Conservation (phyloP, 208 protist species). For the Wallacemonas sp. region DNA sequence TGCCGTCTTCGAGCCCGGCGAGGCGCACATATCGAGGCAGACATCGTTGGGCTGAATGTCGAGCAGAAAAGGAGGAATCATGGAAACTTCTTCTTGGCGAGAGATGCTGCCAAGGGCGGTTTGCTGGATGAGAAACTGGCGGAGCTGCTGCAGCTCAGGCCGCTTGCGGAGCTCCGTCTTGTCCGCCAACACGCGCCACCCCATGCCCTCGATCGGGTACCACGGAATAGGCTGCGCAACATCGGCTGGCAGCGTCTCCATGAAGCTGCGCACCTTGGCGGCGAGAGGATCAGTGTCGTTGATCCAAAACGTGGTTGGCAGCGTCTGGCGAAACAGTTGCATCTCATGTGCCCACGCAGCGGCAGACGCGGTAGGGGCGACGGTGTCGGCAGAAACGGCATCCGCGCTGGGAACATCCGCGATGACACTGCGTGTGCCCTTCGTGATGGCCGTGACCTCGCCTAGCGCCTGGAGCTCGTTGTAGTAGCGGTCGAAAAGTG, state of each 20-base stretch:
- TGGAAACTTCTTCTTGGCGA: constrained; percentile 81
- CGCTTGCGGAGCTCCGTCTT: constrained; percentile 82
- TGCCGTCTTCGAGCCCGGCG: constrained; percentile 90
- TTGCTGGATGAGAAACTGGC: constrained; percentile 80
- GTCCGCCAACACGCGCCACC: constrained; percentile 76
- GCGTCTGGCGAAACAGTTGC: constrained; percentile 63
- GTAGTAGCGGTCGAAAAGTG: constrained; percentile 73
- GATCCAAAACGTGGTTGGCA: constrained; percentile 84
- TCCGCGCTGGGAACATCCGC: too few relatives aligned
- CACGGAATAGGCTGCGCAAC: constrained; percentile 82
- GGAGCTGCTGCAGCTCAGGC: constrained; percentile 58
- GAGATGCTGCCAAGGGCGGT: constrained; percentile 85
- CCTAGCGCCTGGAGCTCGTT: constrained; percentile 61
- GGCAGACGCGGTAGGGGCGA: neutral
- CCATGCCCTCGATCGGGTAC: constrained; percentile 79
- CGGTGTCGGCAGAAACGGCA: constrained; percentile 1
- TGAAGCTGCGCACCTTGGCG: constrained; percentile 36
- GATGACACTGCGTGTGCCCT: constrained; percentile 13
- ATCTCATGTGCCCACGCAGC: constrained; percentile 60
- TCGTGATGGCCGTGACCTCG: constrained; percentile 17
- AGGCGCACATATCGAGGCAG: constrained; percentile 92
- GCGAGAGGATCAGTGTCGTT: constrained; percentile 85
- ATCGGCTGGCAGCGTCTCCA: constrained; percentile 39
- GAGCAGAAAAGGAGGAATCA: constrained; percentile 87
- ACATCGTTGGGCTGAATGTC: constrained; percentile 73